Percentiles rank a stretch among this genome's conserved stretches.
Conservation (phyloP, 2,329 filamentous ascomycete genomes). For the Fusarium palustre region DNA sequence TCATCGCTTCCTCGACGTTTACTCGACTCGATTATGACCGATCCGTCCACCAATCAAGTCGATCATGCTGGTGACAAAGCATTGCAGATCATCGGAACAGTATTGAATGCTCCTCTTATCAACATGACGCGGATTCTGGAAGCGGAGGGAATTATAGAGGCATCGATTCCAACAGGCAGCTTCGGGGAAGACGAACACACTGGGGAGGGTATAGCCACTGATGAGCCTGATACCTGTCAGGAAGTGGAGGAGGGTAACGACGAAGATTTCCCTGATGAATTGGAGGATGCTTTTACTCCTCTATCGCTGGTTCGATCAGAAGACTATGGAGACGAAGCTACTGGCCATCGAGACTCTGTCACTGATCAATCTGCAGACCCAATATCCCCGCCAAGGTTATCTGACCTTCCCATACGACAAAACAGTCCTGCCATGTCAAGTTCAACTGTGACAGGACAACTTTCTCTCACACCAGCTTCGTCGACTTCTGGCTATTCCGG, state of each 20-base stretch:
- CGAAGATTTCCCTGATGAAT: neutral
- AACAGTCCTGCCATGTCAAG: slow-evolving; percentile 29
- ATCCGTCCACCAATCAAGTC: slow-evolving; percentile 27
- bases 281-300: slow-evolving; percentile 2
- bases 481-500: slow-evolving; percentile 1
- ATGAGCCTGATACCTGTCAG: neutral
- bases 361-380: slow-evolving; percentile 2
- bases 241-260: neutral
- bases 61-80: slow-evolving; percentile 7
- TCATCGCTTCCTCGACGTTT: slow-evolving; percentile 46
- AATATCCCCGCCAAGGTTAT: slow-evolving; percentile 1
- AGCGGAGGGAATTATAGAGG: slow-evolving; percentile 38
- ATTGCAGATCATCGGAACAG: slow-evolving; percentile 19
- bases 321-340: slow-evolving; percentile 10
- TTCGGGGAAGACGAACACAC: neutral
- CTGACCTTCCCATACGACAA: slow-evolving; percentile 24
- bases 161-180: neutral
- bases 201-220: neutral
- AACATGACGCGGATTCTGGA: slow-evolving; percentile 36
- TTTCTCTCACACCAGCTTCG: slow-evolving; percentile 21
- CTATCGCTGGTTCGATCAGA: slow-evolving; percentile 7
- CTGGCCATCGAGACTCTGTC: slow-evolving; percentile 1
- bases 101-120: slow-evolving; percentile 36
- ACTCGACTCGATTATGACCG: slow-evolving; percentile 53
- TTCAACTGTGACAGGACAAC: slow-evolving; percentile 11